phyloP scores from a whole-genome alignment of 495 filamentous ascomycete genomes.

The Penicillium canescens region DNA sequence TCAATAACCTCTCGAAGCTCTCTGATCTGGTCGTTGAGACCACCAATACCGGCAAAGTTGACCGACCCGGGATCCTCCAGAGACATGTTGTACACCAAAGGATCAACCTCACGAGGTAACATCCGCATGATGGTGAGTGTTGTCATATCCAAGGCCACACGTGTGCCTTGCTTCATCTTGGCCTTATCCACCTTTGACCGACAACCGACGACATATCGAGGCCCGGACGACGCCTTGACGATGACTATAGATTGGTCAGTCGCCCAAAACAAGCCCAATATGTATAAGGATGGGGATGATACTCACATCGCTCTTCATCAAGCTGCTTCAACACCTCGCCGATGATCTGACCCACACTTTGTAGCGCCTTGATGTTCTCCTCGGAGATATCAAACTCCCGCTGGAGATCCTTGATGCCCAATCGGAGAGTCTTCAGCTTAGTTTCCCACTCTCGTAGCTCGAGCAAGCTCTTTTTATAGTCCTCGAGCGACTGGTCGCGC shows the following conservation, averaged over 20 bases:
- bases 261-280: background rate
- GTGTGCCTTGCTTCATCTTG: slow-evolving; percentile 96
- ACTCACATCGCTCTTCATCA: slow-evolving; percentile 93
- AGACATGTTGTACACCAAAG: slow-evolving; percentile 99
- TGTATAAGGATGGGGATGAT: background rate
- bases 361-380: slow-evolving; percentile 98
- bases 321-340: slow-evolving; percentile 98
- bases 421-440: slow-evolving; percentile 85
- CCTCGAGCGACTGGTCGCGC: slow-evolving; percentile 78
- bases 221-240: slow-evolving; percentile 93
- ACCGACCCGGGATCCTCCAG: slow-evolving; percentile 97
- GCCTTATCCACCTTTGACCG: slow-evolving; percentile 95
- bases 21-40: slow-evolving; percentile 97
- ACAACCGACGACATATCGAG: slow-evolving; percentile 97
- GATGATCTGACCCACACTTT: slow-evolving; percentile 99
- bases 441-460: slow-evolving; percentile 98
- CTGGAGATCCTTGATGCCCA: slow-evolving; percentile 93
- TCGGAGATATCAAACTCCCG: slow-evolving; percentile 96
- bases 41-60: slow-evolving; percentile 98
- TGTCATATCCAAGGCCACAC: slow-evolving; percentile 99
- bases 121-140: slow-evolving; percentile 99
- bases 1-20: slow-evolving; percentile 98
- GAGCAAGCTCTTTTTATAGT: slow-evolving; percentile 89
- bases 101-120: slow-evolving; percentile 97
- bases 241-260: slow-evolving; percentile 51